A percentile compares a stretch with the other conserved stretches of the same genome.
These are phyloP conservation scores for Agarophyton chilense DNA, from an alignment of 23 red algal species.

Conservation along the genomic window DNA sequence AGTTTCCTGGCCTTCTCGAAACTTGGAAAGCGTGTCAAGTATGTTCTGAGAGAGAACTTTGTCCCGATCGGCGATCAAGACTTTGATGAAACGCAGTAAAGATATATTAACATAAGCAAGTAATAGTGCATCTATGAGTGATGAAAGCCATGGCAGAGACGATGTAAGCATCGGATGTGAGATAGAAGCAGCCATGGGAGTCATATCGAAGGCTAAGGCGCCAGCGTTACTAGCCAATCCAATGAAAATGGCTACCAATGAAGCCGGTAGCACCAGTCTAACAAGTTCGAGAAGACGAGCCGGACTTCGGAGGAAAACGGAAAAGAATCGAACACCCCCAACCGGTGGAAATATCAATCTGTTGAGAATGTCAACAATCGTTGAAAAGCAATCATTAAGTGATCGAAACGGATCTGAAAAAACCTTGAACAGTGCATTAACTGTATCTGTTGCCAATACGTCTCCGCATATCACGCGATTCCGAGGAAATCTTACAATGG, in stretches of 20 bases:
- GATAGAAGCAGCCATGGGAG: not conserved
- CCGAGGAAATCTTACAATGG: slow-evolving; percentile 1
- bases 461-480: slow-evolving; percentile 24
- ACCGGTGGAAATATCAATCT: slow-evolving; percentile 21
- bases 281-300: slow-evolving; percentile 27
- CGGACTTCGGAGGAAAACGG: slow-evolving; percentile 9
- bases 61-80: slow-evolving; percentile 38
- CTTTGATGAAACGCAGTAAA: slow-evolving; percentile 23
- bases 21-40: not conserved
- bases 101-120: slow-evolving; percentile 12
- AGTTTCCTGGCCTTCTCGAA: not conserved
- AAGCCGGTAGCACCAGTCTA: slow-evolving; percentile 11
- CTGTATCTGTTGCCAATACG: slow-evolving; percentile 17
- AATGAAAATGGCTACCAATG: not conserved
- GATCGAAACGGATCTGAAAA: slow-evolving; percentile 21
- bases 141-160: not conserved
- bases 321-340: slow-evolving; percentile 12
- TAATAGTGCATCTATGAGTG: not conserved
- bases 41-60: slow-evolving; percentile 5
- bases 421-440: slow-evolving; percentile 8
- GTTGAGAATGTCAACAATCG: slow-evolving; percentile 3
- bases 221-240: slow-evolving; percentile 9
- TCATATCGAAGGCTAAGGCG: slow-evolving; percentile 2
- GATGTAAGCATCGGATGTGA: not conserved
- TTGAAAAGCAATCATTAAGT: not conserved